A percentile compares a stretch with the other conserved stretches of the same genome.
These are phyloP conservation scores for Albophoma yamanashiensis DNA, from an alignment of 2,329 filamentous ascomycete species.

Conservation along the genomic window DNA sequence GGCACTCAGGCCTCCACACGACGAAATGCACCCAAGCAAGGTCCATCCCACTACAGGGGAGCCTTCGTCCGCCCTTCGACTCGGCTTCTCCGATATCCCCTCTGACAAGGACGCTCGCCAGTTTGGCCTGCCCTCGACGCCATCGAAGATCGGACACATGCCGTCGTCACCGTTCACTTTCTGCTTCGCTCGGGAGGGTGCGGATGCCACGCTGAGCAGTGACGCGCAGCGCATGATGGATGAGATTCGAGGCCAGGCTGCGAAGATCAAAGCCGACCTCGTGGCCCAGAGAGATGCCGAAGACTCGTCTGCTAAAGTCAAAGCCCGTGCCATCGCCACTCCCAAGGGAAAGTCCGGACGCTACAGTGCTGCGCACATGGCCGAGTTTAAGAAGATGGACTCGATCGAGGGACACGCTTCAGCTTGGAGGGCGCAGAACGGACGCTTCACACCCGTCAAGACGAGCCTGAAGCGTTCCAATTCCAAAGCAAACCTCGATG, in stretches of 20 bases:
- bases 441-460: constrained; percentile 38
- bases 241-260: constrained; percentile 62
- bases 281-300: constrained; percentile 49
- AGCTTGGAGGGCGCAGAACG: constrained; percentile 53
- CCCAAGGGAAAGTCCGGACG: constrained; percentile 69
- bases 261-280: constrained; percentile 59
- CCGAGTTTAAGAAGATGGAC: constrained; percentile 94
- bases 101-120: constrained; percentile 32
- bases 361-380: constrained; percentile 78
- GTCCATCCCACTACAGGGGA: constrained; percentile 66
- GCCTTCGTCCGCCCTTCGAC: constrained; percentile 66
- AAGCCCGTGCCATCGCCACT: constrained; percentile 62
- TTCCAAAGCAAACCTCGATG: constrained; percentile 33
- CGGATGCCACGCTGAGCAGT: constrained; percentile 45
- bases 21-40: constrained; percentile 88
- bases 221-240: constrained; percentile 51
- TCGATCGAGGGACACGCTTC: constrained; percentile 84
- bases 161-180: constrained; percentile 58
- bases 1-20: constrained; percentile 57
- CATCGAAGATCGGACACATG: constrained; percentile 43
- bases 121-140: constrained; percentile 43
- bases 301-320: constrained; percentile 27
- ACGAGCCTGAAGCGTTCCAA: constrained; percentile 27
- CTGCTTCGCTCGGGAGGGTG: constrained; percentile 46
- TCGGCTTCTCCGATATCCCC: constrained; percentile 73